Percentiles rank a stretch among this genome's conserved stretches.
These are phyloP conservation scores for Ganoderma boninense DNA, from an alignment of 1,284 basidiomycete genomes.

Conservation along the genomic window DNA sequence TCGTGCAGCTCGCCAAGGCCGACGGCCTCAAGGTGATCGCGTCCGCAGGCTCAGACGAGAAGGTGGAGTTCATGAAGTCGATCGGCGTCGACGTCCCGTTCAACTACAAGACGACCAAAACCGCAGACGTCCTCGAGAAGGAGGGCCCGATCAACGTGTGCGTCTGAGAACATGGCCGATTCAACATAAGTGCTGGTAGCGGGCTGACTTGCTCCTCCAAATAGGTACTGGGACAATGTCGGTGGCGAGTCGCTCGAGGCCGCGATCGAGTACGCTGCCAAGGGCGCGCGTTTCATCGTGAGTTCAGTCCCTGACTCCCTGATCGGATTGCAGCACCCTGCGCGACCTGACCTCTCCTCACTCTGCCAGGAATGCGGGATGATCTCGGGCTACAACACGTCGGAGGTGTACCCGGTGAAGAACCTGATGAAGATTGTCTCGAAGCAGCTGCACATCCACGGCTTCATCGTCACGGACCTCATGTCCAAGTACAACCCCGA, in stretches of 20 bases:
- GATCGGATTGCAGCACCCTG: too few species aligned
- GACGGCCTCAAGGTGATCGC: slow-evolving; percentile 75
- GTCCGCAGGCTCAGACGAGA: slow-evolving; percentile 76
- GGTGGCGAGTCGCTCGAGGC: slow-evolving; percentile 72
- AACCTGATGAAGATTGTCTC: slow-evolving; percentile 51
- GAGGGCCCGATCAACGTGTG: slow-evolving; percentile 62
- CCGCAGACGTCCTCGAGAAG: slow-evolving; percentile 60
- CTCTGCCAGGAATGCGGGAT: slow-evolving; percentile 35
- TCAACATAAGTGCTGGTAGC: not conserved
- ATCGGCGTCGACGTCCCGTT: slow-evolving; percentile 74
- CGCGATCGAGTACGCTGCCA: slow-evolving; percentile 57
- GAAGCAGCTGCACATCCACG: slow-evolving; percentile 62
- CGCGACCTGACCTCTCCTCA: not conserved
- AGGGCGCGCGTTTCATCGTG: slow-evolving; percentile 60
- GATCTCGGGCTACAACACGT: slow-evolving; percentile 44
- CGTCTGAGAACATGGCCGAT: slow-evolving; percentile 25
- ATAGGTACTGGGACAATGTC: slow-evolving; percentile 61
- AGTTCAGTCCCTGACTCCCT: slow-evolving; percentile 39
- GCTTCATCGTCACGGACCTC: slow-evolving; percentile 63
- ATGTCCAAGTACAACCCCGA: slow-evolving; percentile 46
- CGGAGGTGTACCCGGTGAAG: slow-evolving; percentile 38
- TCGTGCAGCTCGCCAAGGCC: slow-evolving; percentile 68
- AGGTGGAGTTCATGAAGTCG: slow-evolving; percentile 66
- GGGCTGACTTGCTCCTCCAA: not conserved
- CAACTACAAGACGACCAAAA: slow-evolving; percentile 72